Evolutionary conservation across 1,284 basidiomycete species (phyloP).

Genomic region (Cryptococcus sp.): DNA sequence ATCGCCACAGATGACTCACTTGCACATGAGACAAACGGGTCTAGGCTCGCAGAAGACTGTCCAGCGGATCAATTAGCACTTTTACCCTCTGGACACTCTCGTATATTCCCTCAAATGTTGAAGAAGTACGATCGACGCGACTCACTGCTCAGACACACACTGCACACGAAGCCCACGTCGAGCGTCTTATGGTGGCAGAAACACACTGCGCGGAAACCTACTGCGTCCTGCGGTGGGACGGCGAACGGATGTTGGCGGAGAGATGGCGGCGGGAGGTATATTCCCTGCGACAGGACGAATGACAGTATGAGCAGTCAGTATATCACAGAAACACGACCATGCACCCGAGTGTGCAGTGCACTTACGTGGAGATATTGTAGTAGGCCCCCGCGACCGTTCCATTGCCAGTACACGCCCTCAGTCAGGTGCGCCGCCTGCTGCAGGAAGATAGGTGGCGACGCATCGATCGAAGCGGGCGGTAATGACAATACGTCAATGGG

Average conservation of each 20-base stretch:
- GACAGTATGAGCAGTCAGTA: constrained; percentile 2
- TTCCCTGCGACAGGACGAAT: constrained; percentile 63
- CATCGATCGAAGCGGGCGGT: constrained; percentile 70
- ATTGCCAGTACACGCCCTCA: constrained; percentile 86
- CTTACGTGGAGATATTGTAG: constrained; percentile 84
- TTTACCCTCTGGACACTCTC: neutral
- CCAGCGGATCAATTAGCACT: constrained; percentile 6
- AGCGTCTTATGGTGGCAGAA: constrained; percentile 98
- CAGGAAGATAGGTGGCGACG: constrained; percentile 72
- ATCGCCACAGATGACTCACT: constrained; percentile 58
- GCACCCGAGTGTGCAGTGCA: neutral
- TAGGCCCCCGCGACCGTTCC: constrained; percentile 68
- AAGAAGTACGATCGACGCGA: constrained; percentile 23
- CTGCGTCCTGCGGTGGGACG: constrained; percentile 87
- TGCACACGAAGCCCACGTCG: constrained; percentile 97
- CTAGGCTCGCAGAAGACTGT: constrained; percentile 88
- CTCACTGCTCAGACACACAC: constrained; percentile 90
- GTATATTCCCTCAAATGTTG: neutral
- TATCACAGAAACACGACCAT: neutral
- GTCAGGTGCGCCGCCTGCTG: constrained; percentile 97
- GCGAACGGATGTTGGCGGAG: constrained; percentile 72
- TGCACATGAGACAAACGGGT: constrained; percentile 90
- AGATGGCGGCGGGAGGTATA: constrained; percentile 80
- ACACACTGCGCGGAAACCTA: constrained; percentile 96
- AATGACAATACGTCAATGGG: constrained; percentile 95